phyloP scores from a whole-genome alignment of 495 filamentous ascomycete genomes.

The Umbilicaria muhlenbergii region DNA sequence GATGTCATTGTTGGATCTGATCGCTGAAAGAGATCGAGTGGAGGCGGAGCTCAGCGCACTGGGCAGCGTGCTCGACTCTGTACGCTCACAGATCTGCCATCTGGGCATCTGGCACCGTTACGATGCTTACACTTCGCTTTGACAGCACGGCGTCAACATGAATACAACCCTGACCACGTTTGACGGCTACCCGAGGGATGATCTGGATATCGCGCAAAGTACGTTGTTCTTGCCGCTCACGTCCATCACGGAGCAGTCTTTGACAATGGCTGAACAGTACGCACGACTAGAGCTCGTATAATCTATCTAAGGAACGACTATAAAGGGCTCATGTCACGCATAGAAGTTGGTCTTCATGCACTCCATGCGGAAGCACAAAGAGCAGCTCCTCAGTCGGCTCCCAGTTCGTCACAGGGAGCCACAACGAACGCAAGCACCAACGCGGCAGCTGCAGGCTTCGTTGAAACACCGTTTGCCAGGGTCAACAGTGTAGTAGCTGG shows the following conservation, averaged over 20 bases:
- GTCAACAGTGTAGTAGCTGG: constrained; percentile 66
- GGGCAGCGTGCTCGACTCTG: constrained; percentile 73
- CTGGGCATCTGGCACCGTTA: background rate
- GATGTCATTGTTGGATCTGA: constrained; percentile 45
- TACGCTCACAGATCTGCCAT: constrained; percentile 16
- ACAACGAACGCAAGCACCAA: constrained; percentile 6
- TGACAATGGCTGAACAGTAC: constrained; percentile 36
- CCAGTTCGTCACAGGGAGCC: constrained; percentile 10
- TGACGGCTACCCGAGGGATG: constrained; percentile 85
- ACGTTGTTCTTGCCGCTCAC: constrained; percentile 15
- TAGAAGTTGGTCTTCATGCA: constrained; percentile 72
- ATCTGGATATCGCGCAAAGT: constrained; percentile 95
- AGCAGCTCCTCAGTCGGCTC: constrained; percentile 13
- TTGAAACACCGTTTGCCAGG: constrained; percentile 70
- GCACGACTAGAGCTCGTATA: constrained; percentile 78
- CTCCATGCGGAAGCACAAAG: constrained; percentile 31
- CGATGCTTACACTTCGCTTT: background rate
- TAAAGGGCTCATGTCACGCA: constrained; percentile 66
- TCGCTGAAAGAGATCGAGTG: constrained; percentile 59
- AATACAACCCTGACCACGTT: constrained; percentile 72
- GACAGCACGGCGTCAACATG: constrained; percentile 86
- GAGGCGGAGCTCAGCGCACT: constrained; percentile 77
- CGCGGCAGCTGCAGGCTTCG: constrained; percentile 17
- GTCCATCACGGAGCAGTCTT: background rate
- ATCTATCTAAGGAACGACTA: constrained; percentile 86